Evolutionary conservation across 352 stramenopile genomes (phyloP).

Genomic region (Pythium phragmitis): DNA sequence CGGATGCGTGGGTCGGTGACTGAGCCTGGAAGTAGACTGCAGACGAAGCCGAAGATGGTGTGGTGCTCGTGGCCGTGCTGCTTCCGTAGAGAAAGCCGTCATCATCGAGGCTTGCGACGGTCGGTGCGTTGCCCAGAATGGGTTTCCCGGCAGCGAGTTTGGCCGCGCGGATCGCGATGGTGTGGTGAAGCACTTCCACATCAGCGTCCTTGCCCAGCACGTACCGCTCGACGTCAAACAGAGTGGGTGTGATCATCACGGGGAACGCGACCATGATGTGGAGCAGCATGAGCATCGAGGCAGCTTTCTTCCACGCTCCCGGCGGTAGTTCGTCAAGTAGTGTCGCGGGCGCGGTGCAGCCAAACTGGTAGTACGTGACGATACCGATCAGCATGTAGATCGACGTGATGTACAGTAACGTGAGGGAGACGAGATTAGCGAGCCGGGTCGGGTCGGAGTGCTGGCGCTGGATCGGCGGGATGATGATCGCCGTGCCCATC

Average conservation of each 20-base stretch:
- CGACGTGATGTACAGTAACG: constrained; percentile 67
- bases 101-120: constrained; percentile 40
- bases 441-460: constrained; percentile 47
- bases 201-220: constrained; percentile 61
- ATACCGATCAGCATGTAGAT: constrained; percentile 72
- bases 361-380: constrained; percentile 69
- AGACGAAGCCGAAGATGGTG: neutral
- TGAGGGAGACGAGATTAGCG: constrained; percentile 60
- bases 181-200: constrained; percentile 54
- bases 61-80: neutral
- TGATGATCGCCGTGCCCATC: constrained; percentile 62
- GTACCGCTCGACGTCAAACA: constrained; percentile 66
- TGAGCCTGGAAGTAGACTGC: constrained; percentile 24
- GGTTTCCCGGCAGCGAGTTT: constrained; percentile 39
- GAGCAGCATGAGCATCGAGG: constrained; percentile 46
- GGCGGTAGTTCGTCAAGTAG: constrained; percentile 56
- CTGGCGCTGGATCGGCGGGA: constrained; percentile 62
- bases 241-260: constrained; percentile 55
- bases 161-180: constrained; percentile 31
- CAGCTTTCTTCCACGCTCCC: constrained; percentile 32
- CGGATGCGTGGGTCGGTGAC: constrained; percentile 14
- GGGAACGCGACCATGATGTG: constrained; percentile 69
- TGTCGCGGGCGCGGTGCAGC: constrained; percentile 58
- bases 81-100: constrained; percentile 50
- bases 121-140: constrained; percentile 37